Base-by-base conservation (phyloP, 441 rosid species). In the Populus trichocarpa region DNA sequence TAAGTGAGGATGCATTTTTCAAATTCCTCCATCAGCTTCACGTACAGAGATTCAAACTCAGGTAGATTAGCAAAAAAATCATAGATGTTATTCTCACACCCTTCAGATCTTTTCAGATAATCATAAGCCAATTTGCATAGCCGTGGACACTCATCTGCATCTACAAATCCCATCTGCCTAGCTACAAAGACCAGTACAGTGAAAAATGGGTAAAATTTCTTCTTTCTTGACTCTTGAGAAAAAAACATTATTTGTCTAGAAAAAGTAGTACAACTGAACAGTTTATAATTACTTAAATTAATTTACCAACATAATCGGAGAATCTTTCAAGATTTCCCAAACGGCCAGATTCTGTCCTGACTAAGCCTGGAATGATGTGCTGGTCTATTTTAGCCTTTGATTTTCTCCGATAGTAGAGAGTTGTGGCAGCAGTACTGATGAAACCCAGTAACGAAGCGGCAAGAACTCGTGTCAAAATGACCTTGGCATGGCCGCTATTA, bases 1-100 rank as follows among this genome's bases (percentile, higher is more conserved):
- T 93, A 95, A 74, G 84, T 81, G n/a, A 93, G 92, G 50, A 92
- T 90, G 81, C 93, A 92, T 82, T 86, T 85, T 23, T 93, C 99
- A 13, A 95, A 57, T 81, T 95, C 97, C 53, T 90, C 92, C 16
- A 87, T 79, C 0, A 95, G 85, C 87, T 87, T 89, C 70, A 81
- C 89, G 30, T 76, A 87, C 74, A 90, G 79, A 25, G 91, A 79
- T 20, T 87, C 86, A 36, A 81, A 88, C 9, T 90, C 91, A 9
- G 84, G 59, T 79, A 84, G 91, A 20, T 76, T 64, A 3, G 75
- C 83, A 18, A 93, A 84, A 79, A 74, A 93, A 18, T 83, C 92
- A 69, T 64, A 88, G 13, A 92, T 76, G 70, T 77, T 88, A n/a
- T 73, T 85, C 75, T 92, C 96, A 59, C 87, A 83, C 36, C 91